Evolutionary conservation across 257 asterid genomes (phyloP), one percentile per base, ranked within the genome.

Genomic region (Mentha longifolia): DNA sequence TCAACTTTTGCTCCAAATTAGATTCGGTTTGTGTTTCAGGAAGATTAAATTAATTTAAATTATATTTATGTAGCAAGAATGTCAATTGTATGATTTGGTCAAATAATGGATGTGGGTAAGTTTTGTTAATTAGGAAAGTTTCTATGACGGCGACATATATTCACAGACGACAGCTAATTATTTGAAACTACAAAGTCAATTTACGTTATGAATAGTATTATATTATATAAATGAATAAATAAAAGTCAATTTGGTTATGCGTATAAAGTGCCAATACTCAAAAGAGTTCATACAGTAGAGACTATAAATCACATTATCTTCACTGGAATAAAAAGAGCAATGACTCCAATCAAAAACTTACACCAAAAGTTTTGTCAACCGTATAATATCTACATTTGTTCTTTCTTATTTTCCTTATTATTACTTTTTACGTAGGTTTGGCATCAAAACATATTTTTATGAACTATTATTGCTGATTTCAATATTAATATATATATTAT

Each of bases 31-130:
- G 51, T 17, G 17, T 16, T 61, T 17, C 31, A n/a, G n/a, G 50
- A 8, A 13, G 2, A 45, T 2, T 41, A 41, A 9, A 45, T 2
- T 41, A 41, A 41, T 41, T 41, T 41, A 9, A 42, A 14, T 28
- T 28, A 28, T 28, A 28, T 28, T 2, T 28, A 28, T 3, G 8
- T 35, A 35, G 39, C 5, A 5, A 35, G 8, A 35, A 35, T 35
- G 39, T 35, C 39, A 35, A 35, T 35, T 5, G 39, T 7, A 7
- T 49, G 56, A 64, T 14, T 7, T 30, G 43, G 70, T 65, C 70
- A 65, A 46, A 0, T 25, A 65, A 22, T 41, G 70, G 43, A 25
- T 65, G 59, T 46, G 10, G 69, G 69, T 45, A 12, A 61, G 9
- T 45, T 63, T 25, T 61, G 10, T 14, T n/a, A n/a, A n/a, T n/a